Percentiles rank a stretch among this genome's conserved stretches.
Evolutionary conservation across 805 yeast genomes (phyloP).

Genomic region (Dipodascopsis tothii): DNA sequence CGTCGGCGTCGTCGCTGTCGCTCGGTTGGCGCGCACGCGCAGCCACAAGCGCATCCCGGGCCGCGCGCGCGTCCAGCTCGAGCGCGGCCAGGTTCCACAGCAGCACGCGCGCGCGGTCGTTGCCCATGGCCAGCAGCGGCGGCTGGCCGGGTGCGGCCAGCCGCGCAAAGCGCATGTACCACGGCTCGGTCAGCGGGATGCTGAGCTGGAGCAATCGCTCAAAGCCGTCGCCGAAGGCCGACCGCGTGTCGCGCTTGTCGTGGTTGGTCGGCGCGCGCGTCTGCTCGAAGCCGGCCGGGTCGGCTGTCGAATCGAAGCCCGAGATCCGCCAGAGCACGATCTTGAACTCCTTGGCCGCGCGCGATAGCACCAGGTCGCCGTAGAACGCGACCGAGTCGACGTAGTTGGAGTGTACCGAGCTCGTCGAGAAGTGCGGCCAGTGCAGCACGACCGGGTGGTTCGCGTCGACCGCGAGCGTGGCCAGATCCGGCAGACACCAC

Average conservation of each 20-base stretch:
- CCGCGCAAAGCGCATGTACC: slow-evolving; percentile 21
- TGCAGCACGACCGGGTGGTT: slow-evolving; percentile 17
- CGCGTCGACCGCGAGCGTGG: slow-evolving; percentile 1
- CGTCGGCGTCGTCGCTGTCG: too few species aligned
- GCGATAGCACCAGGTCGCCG: slow-evolving; percentile 17
- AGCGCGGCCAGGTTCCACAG: slow-evolving; percentile 9
- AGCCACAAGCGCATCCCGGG: too few species aligned
- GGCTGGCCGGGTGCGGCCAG: slow-evolving; percentile 1
- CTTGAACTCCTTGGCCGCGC: slow-evolving; percentile 17
- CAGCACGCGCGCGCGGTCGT: slow-evolving; percentile 13
- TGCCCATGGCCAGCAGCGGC: slow-evolving; percentile 16
- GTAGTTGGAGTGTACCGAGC: slow-evolving; percentile 15
- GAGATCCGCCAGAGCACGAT: slow-evolving; percentile 18
- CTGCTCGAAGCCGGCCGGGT: slow-evolving; percentile 12
- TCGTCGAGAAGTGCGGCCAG: slow-evolving; percentile 17
- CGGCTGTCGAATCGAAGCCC: slow-evolving; percentile 9
- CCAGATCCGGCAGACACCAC: slow-evolving; percentile 19
- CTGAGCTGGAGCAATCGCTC: slow-evolving; percentile 13
- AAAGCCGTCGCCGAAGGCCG: slow-evolving; percentile 16
- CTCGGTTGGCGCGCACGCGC: too few species aligned
- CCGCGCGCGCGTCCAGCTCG: slow-evolving; percentile 1
- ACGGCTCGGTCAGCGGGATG: slow-evolving; percentile 15
- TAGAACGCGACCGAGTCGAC: slow-evolving; percentile 18
- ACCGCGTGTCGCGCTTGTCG: slow-evolving; percentile 13
- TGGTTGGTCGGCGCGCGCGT: slow-evolving; percentile 18